phyloP scores from a whole-genome alignment of 768 basidiomycete genomes.

The Xerocomus spinulosus region DNA sequence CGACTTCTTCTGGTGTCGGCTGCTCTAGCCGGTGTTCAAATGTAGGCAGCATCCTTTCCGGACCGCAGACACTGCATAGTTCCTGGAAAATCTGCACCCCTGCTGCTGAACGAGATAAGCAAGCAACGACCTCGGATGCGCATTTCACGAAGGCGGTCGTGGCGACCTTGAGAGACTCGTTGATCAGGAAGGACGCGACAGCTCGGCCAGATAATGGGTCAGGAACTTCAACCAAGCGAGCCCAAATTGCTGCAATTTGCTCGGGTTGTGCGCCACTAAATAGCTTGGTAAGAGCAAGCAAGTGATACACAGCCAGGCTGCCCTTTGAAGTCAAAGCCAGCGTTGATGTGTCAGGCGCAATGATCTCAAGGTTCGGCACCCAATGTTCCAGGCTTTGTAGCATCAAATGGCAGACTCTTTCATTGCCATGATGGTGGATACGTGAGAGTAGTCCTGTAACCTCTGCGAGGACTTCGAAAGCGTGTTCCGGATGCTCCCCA shows the following conservation, averaged over 20 bases:
- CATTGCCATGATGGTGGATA: constrained; percentile 47
- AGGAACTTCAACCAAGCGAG: constrained; percentile 67
- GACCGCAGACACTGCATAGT: constrained; percentile 80
- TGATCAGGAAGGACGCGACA: constrained; percentile 75
- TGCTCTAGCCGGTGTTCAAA: constrained; percentile 64
- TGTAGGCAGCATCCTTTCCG: constrained; percentile 75
- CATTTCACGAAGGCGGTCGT: constrained; percentile 73
- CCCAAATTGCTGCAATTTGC: constrained; percentile 78
- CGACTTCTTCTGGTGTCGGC: constrained; percentile 63
- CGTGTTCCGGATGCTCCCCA: constrained; percentile 65
- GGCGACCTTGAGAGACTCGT: constrained; percentile 82
- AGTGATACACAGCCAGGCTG: constrained; percentile 65
- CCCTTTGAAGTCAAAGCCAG: constrained; percentile 41
- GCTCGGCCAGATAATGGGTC: constrained; percentile 73
- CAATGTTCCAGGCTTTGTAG: constrained; percentile 81
- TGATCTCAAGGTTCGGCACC: constrained; percentile 64
- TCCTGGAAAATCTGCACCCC: constrained; percentile 76
- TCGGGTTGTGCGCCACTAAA: constrained; percentile 72
- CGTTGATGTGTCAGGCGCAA: constrained; percentile 42
- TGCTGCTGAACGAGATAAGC: constrained; percentile 70
- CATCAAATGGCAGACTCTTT: constrained; percentile 52
- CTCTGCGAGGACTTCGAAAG: constrained; percentile 61
- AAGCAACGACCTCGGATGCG: constrained; percentile 78
- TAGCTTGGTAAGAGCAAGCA: constrained; percentile 77
- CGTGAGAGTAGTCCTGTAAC: constrained; percentile 70